Evolutionary conservation across 2,329 filamentous ascomycete genomes (phyloP).

Genomic region (Trichophyton equinum): DNA sequence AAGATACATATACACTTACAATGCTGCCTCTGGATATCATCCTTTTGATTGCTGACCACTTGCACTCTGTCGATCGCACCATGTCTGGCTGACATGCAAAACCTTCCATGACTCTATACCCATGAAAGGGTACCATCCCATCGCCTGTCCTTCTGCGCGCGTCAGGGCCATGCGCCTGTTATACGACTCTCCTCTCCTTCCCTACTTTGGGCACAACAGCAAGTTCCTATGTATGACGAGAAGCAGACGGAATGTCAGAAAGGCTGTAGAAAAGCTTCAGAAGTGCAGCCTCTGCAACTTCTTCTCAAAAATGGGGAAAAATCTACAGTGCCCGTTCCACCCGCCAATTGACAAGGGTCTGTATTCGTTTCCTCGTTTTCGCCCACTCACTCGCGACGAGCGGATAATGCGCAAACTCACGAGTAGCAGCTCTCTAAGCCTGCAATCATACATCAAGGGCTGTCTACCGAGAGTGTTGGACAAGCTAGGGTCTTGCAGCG

Average conservation of each 20-base stretch:
- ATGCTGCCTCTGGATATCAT: constrained; percentile 6
- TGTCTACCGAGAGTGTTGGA: background rate
- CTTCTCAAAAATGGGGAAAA: background rate
- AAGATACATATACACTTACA: background rate
- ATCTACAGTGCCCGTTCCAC: constrained; percentile 8
- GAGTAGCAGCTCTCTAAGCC: background rate
- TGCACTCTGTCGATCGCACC: constrained; percentile 16
- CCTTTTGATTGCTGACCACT: constrained; percentile 11
- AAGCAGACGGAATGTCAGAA: background rate
- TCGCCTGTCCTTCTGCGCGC: background rate
- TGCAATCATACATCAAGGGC: background rate
- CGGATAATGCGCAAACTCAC: background rate
- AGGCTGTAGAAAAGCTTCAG: background rate
- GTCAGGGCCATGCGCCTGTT: constrained; percentile 3
- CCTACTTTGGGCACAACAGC: constrained; percentile 2
- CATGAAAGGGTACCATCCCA: background rate
- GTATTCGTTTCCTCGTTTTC: background rate
- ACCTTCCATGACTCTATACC: constrained; percentile 4
- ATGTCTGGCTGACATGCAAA: constrained; percentile 17
- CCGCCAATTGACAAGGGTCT: background rate
- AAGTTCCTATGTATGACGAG: background rate
- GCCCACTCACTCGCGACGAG: background rate
- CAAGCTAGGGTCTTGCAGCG: background rate
- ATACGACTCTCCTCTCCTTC: constrained; percentile 2
- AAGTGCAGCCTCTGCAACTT: background rate